phyloP scores from a whole-genome alignment of 164 flowering plant genomes.

The Houttuynia cordata region DNA sequence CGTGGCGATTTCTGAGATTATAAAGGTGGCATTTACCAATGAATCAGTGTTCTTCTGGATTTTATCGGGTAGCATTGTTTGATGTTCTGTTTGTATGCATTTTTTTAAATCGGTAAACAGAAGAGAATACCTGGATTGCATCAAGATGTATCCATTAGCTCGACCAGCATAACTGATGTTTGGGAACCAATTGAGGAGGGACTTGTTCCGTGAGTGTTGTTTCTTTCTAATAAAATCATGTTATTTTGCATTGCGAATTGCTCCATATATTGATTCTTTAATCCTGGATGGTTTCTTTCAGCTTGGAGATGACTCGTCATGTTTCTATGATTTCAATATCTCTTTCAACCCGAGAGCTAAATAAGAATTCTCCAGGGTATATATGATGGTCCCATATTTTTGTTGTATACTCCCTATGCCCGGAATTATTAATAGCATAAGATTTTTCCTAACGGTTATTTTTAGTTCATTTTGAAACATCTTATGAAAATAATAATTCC shows the following conservation, averaged over 20 bases:
- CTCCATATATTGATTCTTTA: neutral
- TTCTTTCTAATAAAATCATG: neutral
- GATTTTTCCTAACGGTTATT: too few relatives aligned
- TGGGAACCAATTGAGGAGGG: conserved; percentile 98
- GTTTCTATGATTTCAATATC: conserved; percentile 85
- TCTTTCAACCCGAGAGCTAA: conserved; percentile 49
- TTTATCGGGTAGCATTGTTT: neutral
- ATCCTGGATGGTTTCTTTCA: conserved; percentile 19
- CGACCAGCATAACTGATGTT: conserved; percentile 73
- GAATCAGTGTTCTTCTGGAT: neutral
- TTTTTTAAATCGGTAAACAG: conserved; percentile 26
- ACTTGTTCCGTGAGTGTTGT: conserved; percentile 60
- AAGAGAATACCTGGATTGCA: conserved; percentile 53
- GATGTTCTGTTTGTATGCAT: conserved; percentile 12
- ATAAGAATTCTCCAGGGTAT: conserved; percentile 81
- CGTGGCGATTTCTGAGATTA: conserved; percentile 71
- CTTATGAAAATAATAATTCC: too few relatives aligned
- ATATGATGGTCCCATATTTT: neutral
- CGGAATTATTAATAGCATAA: too few relatives aligned
- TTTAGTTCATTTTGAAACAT: too few relatives aligned
- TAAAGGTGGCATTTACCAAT: conserved; percentile 38
- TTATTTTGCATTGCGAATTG: neutral
- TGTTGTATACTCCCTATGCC: too few relatives aligned
- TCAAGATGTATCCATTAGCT: conserved; percentile 72
- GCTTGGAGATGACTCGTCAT: conserved; percentile 87